Base-by-base conservation (phyloP, 2,329 filamentous ascomycete genomes). In the Calonectria ilicicola region DNA sequence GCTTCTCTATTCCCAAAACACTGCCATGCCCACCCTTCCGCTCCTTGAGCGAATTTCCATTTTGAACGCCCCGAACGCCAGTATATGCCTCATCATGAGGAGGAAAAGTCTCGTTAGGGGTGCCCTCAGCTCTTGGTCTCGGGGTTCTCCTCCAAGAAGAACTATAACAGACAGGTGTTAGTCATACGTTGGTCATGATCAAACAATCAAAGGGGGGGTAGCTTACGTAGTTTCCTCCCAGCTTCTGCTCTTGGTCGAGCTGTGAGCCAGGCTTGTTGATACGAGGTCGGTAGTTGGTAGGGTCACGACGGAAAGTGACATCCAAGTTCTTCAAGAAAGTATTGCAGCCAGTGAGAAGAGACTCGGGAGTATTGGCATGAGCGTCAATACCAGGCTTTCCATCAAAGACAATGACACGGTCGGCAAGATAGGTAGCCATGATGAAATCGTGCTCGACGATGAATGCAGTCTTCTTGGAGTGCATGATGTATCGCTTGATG, bases 371-470 rank as follows among this genome's bases (percentile, higher is more conserved):
- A 85, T 98, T 98, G 78, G 97, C 97, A 78, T 93, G 95, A 67
- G 97, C 91, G 78, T 98, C 89, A 79, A 98, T 90, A 82, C 96
- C 97, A 62, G 97, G 97, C 87, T 97, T 83, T 79, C 97, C 97
- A 82, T 98, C 97, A 82, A 99, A 99, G 82, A 99, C 97, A 82
- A 99, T 99, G 84, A 99, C 97, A 78, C 97, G 94, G 82, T 99
- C 97, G 56, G 97, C 91, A 65, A 92, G 88, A 78, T 91, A 91
- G 21, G 90, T 92, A 56, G 90, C 91, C 96, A 98, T 98, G 88
- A 98, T 98, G 89, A 99, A 98, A 90, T 99, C 97, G 93, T 99
- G 97, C 92, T 99, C 97, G 84, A 99, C 96, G 79, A 99, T 92
- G 85, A 99, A 99, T 64, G 97, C 97, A 0, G 97, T 99, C 92